These are phyloP conservation scores for Xanthoconium purpureum DNA, from an alignment of 768 basidiomycete genomes.

Conservation along the genomic window DNA sequence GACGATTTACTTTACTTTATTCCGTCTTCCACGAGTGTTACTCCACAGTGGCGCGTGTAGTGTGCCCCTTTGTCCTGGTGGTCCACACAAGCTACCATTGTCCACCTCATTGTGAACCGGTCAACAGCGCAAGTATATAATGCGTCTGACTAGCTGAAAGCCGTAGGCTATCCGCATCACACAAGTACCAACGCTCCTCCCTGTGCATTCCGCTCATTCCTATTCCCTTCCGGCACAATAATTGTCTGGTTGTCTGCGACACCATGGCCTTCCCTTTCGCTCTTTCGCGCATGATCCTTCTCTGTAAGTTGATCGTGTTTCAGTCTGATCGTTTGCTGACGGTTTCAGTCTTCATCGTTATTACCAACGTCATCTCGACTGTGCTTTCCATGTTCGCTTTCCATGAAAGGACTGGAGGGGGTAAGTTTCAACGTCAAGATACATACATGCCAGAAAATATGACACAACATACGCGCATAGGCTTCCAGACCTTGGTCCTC, in stretches of 20 bases:
- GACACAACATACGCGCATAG: constrained; percentile 8
- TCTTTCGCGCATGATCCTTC: constrained; percentile 16
- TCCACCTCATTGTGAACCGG: background rate
- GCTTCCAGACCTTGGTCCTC: constrained; percentile 20
- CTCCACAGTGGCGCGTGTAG: no score
- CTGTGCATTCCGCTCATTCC: constrained; percentile 7
- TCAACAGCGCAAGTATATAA: constrained; percentile 15
- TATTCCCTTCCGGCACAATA: background rate
- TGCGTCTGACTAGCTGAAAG: background rate
- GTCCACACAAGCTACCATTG: constrained; percentile 10
- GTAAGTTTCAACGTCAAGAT: constrained; percentile 12
- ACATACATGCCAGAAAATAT: background rate
- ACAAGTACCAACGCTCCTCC: background rate
- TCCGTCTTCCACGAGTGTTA: no score
- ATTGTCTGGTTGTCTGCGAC: constrained; percentile 27
- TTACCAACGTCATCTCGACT: constrained; percentile 11
- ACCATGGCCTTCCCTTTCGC: constrained; percentile 26
- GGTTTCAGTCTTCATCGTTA: constrained; percentile 15
- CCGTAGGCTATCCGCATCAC: background rate
- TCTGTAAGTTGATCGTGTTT: constrained; percentile 16
- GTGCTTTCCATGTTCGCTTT: constrained; percentile 18
- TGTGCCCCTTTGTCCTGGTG: constrained; percentile 6
- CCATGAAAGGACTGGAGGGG: constrained; percentile 19
- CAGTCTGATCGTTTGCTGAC: background rate
- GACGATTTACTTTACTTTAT: background rate